Percentiles rank a stretch among this genome's conserved stretches.
phyloP scores from a whole-genome alignment of 768 basidiomycete genomes.

The Phaeotremella fagi region DNA sequence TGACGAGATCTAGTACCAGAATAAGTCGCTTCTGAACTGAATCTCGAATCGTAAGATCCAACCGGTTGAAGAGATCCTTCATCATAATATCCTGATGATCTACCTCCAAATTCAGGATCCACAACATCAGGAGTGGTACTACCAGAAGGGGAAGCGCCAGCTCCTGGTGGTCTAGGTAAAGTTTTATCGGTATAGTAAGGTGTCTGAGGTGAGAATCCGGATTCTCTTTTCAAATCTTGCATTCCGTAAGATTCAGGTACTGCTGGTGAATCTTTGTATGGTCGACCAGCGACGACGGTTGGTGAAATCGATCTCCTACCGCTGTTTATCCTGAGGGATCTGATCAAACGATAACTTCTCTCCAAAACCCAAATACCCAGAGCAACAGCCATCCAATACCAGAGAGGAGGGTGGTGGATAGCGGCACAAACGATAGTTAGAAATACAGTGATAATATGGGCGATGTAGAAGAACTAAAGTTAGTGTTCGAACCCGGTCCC shows the following conservation, averaged over 20 bases:
- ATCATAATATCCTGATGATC: constrained; percentile 22
- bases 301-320: constrained; percentile 48
- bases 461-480: constrained; percentile 64
- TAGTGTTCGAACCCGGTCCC: constrained; percentile 37
- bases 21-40: constrained; percentile 1
- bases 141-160: neutral
- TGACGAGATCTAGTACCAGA: neutral
- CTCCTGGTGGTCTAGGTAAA: constrained; percentile 18
- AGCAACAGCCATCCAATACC: constrained; percentile 66
- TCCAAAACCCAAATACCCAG: constrained; percentile 63
- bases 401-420: constrained; percentile 63
- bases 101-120: constrained; percentile 14
- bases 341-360: constrained; percentile 56
- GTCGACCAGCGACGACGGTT: constrained; percentile 25
- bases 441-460: constrained; percentile 63
- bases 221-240: constrained; percentile 15
- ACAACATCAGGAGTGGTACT: neutral
- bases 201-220: constrained; percentile 3
- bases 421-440: constrained; percentile 60
- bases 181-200: constrained; percentile 24
- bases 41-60: constrained; percentile 29
- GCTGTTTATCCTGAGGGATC: constrained; percentile 62
- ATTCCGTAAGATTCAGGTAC: constrained; percentile 6
- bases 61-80: constrained; percentile 37
- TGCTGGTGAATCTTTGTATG: constrained; percentile 10